Evolutionary conservation across 2,329 filamentous ascomycete species (phyloP), one percentile per base, ranked within the genome.

Genomic region (Microdochium bolleyi): DNA sequence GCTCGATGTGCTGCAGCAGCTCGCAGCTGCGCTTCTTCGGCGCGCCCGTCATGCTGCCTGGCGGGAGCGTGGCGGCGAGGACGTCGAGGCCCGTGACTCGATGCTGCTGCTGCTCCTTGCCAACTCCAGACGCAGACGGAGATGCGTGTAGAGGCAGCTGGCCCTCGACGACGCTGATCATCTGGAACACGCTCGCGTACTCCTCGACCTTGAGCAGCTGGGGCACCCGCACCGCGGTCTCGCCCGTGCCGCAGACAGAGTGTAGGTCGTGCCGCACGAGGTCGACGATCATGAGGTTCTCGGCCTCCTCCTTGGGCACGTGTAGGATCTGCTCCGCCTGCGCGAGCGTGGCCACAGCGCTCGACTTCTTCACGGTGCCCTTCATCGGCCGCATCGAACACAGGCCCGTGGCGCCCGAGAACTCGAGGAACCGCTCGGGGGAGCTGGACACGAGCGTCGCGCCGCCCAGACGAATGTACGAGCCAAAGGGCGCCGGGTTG

Each of bases 251-350:
- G 55, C 87, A 89, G 9, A 95, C 84, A n/a, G 85, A 83, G 67
- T 95, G 88, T 13, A 97, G 75, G 67, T 97, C 92, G 64, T 97
- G 92, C 0, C 92, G 82, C n/a, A 96, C 94, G 1, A 97, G 77
- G 67, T 97, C 92, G 2, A 96, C 92, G 61, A 97, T 96, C 94
- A 97, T 97, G 24, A 97, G 79, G 64, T 97, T 97, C 73, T 97
- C 92, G 0, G 92, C 92, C 61, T 89, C 85, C 68, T 97, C 94
- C 67, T 97, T 97, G 22, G 88, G 86, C 0, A 89, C 80, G 53
- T 86, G 82, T 14, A 96, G 79, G 38, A 95, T 81, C 25, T 73
- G 72, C 55, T 85, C 83, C 1, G 92, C 92, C 61, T 88, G 79
- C 4, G 77, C 79, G n/a, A 87, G 75, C 0, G 87, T 94, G 37